Conservation (phyloP, 2,329 filamentous ascomycete genomes). For the Drechmeria coniospora region DNA sequence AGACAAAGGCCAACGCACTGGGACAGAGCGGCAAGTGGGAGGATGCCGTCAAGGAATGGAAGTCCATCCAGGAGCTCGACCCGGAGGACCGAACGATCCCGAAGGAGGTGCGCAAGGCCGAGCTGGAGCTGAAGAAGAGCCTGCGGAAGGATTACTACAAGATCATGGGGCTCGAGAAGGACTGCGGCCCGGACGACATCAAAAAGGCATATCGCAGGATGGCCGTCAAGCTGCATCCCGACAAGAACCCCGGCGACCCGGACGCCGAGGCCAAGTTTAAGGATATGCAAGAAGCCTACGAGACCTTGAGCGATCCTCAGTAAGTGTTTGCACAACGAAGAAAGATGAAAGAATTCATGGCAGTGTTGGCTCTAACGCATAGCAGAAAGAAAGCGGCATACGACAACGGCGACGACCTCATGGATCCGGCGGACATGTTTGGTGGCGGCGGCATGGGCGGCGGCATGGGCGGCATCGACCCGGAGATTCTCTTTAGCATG, state of each 20-base stretch:
- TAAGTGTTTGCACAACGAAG: slow-evolving; percentile 31
- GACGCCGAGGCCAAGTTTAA: slow-evolving; percentile 87
- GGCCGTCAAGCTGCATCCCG: slow-evolving; percentile 86
- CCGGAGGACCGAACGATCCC: slow-evolving; percentile 66
- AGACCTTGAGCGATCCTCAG: slow-evolving; percentile 86
- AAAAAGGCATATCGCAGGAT: slow-evolving; percentile 96
- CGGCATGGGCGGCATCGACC: slow-evolving; percentile 55
- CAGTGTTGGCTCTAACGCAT: slow-evolving; percentile 17
- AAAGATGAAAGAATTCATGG: not conserved
- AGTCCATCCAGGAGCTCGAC: slow-evolving; percentile 68
- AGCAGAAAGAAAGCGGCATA: slow-evolving; percentile 72
- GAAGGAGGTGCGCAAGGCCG: slow-evolving; percentile 77
- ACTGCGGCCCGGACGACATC: slow-evolving; percentile 69
- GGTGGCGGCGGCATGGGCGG: slow-evolving; percentile 49
- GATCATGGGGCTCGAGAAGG: slow-evolving; percentile 79
- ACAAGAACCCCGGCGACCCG: slow-evolving; percentile 87
- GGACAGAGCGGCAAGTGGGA: slow-evolving; percentile 84
- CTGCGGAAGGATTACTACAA: slow-evolving; percentile 98
- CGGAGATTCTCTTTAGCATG: slow-evolving; percentile 70
- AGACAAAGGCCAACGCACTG: slow-evolving; percentile 82
- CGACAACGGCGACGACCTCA: slow-evolving; percentile 81
- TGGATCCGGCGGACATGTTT: slow-evolving; percentile 80
- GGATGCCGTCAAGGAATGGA: slow-evolving; percentile 77
- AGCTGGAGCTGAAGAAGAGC: slow-evolving; percentile 94
- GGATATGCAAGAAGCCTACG: slow-evolving; percentile 93